Evolutionary conservation across 352 stramenopile genomes (phyloP).

Genomic region (Phytophthora pini): DNA sequence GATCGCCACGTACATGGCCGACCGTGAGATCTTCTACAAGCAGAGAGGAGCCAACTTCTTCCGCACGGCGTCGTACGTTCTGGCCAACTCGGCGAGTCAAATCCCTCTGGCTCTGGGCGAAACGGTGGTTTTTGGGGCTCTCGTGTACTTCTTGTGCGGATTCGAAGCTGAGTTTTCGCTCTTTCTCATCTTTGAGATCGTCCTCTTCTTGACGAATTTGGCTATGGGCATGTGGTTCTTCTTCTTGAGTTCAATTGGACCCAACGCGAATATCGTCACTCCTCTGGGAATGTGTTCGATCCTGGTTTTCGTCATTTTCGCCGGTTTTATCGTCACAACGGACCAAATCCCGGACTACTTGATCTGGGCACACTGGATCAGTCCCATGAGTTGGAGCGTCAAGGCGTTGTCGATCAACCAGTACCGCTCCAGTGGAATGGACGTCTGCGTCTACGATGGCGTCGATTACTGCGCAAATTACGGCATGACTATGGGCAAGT

Average conservation of each 20-base stretch:
- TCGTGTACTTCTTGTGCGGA: conserved; percentile 77
- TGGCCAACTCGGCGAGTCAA: conserved; percentile 35
- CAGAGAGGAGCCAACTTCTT: conserved; percentile 77
- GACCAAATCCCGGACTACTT: conserved; percentile 47
- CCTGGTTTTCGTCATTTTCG: conserved; percentile 48
- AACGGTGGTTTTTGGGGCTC: conserved; percentile 62
- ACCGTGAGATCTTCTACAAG: conserved; percentile 78
- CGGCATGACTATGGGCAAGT: conserved; percentile 36
- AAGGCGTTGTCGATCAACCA: conserved; percentile 44
- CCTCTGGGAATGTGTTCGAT: conserved; percentile 36
- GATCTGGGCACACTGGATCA: conserved; percentile 60
- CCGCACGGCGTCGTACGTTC: conserved; percentile 58
- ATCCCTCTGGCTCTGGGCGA: conserved; percentile 46
- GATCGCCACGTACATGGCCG: conserved; percentile 73
- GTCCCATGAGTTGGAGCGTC: conserved; percentile 47
- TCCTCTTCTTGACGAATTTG: conserved; percentile 41
- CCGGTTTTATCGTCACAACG: conserved; percentile 47
- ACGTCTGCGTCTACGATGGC: conserved; percentile 37
- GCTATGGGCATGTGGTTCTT: conserved; percentile 31
- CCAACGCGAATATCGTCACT: conserved; percentile 36
- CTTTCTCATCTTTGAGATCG: conserved; percentile 45
- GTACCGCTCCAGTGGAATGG: conserved; percentile 28
- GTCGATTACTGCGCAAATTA: conserved; percentile 32
- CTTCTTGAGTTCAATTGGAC: conserved; percentile 29
- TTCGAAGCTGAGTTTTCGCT: conserved; percentile 14